Evolutionary conservation across 1,139 yeast species (phyloP), one percentile per base, ranked within the genome.

Genomic region (Blastobotrys raffinosifermentans): DNA sequence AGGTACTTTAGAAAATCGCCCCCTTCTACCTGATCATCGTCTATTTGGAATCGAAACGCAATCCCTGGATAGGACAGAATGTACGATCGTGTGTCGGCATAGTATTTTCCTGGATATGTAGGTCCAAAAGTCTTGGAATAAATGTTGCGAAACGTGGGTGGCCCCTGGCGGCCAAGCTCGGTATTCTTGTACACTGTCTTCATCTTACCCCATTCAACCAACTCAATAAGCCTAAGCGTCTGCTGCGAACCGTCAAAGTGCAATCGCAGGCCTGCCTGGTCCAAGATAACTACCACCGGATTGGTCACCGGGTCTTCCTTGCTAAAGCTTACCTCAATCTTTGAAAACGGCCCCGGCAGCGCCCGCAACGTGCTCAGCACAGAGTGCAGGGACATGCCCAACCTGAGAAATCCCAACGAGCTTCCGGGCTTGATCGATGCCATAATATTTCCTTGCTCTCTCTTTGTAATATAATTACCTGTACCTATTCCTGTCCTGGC

Each of bases 71-170:
- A 57, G 3, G 57, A 53, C 13, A 58, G 41, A 2, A 54, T 40
- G 35, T 54, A 57, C 1, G 43, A 33, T 14, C 40, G 29, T 2
- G 44, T 33, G 8, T 38, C 41, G 17, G 35, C 33, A 22, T 46
- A 39, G 26, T 39, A 43, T 9, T 30, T 33, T 2, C 61, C 61
- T 3, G 63, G 60, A 34, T 56, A 57, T 4, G 63, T 55, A 2
- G 63, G 63, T 2, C 63, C 63, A 41, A 58, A 55, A n/a, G 49
- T 41, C 39, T 54, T 53, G 39, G 46, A 45, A 39, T 58, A 58
- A 15, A 58, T 47, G 23, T 46, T 50, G 11, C 50, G 45, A 39
- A 56, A 57, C 10, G 50, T 41, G 14, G 46, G 41, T 2, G 45
- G 11, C 3, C 51, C 51, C 15, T 48, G 48, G 19, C 43, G 41